Percentiles rank a stretch among this genome's conserved stretches.
Evolutionary conservation across 176 grass and related monocot genomes (phyloP).

Genomic region (sorghum (Sorghum bicolor)): Sorghum_bicolor_NCBIv3 NC_012878.2:55011001-55011500

Average conservation of each 20-base stretch:
- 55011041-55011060: constrained; percentile 98
- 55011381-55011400: neutral
- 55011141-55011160: constrained; percentile 21
- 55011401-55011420: neutral
- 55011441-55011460: too few relatives aligned
- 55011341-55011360: neutral
- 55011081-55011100: constrained; percentile 14
- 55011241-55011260: constrained; percentile 94
- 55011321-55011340: neutral
- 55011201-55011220: constrained; percentile 97
- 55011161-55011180: constrained; percentile 90
- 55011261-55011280: constrained; percentile 70
- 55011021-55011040: constrained; percentile 98
- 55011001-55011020: constrained; percentile 95
- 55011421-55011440: neutral
- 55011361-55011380: neutral
- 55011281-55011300: neutral
- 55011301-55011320: neutral
- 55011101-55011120: neutral
- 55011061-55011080: constrained; percentile 90
- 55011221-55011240: constrained; percentile 95
- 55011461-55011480: too few relatives aligned
- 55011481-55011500: too few relatives aligned
- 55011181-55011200: constrained; percentile 95
- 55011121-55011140: constrained; percentile 25